These are phyloP conservation scores for Agrocybe pediades DNA, from an alignment of 768 basidiomycete species.

Conservation along the genomic window DNA sequence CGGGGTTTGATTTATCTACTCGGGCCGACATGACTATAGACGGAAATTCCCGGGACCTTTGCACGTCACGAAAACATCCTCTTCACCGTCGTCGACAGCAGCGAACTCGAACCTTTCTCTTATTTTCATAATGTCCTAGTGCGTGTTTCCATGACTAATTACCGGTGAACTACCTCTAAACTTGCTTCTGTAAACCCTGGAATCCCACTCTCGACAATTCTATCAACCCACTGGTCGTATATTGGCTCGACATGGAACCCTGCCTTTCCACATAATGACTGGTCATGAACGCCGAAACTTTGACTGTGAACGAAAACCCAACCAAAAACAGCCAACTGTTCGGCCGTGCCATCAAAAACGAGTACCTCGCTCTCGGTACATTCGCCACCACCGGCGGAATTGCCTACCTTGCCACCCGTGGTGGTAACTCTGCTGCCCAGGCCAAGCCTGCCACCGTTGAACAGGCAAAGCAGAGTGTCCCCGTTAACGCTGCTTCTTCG, in stretches of 20 bases:
- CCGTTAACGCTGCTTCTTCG: slow-evolving; percentile 69
- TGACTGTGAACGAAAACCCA: too few species aligned
- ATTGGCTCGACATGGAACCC: not conserved
- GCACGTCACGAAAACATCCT: slow-evolving; percentile 21
- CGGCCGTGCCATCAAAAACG: slow-evolving; percentile 80
- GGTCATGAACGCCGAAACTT: not conserved
- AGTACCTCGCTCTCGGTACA: slow-evolving; percentile 75
- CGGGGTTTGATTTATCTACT: not conserved
- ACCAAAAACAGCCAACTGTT: slow-evolving; percentile 58
- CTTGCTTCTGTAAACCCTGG: not conserved
- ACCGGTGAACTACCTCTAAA: not conserved
- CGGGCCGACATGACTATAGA: not conserved
- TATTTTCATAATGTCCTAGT: slow-evolving; percentile 21
- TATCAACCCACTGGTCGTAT: too few species aligned
- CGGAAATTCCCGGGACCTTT: slow-evolving; percentile 23
- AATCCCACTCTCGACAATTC: not conserved
- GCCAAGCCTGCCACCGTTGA: slow-evolving; percentile 46
- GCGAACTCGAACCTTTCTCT: slow-evolving; percentile 8
- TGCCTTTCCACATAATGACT: not conserved
- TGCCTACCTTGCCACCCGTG: slow-evolving; percentile 53
- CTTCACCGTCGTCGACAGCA: slow-evolving; percentile 12
- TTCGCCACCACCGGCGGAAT: slow-evolving; percentile 58
- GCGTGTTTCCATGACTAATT: slow-evolving; percentile 10
- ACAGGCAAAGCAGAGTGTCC: slow-evolving; percentile 65
- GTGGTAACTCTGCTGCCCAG: slow-evolving; percentile 50